Percentiles rank a stretch among this genome's conserved stretches.
Evolutionary conservation across 2,329 filamentous ascomycete species (phyloP).

Genomic region (Xylaria digitata): DNA sequence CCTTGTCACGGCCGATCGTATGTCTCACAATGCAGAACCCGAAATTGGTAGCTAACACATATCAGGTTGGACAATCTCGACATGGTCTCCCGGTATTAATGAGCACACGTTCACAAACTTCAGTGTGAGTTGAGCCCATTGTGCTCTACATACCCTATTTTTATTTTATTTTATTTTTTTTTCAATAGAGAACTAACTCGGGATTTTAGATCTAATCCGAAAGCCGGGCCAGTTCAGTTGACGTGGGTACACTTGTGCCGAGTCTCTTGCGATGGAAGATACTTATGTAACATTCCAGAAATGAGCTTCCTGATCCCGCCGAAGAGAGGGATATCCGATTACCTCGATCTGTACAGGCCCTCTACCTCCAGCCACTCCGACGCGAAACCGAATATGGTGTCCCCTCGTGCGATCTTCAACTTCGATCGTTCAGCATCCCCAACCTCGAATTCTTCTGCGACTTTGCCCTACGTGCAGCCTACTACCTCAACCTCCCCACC

Average conservation of each 20-base stretch:
- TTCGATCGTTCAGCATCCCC: conserved; percentile 89
- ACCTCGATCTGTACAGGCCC: conserved; percentile 83
- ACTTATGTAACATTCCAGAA: conserved; percentile 41
- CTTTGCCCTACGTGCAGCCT: conserved; percentile 93
- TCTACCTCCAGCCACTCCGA: conserved; percentile 86
- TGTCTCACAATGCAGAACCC: conserved; percentile 5
- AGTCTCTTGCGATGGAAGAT: conserved; percentile 9
- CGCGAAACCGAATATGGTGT: conserved; percentile 79
- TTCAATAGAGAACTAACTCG: conserved; percentile 25
- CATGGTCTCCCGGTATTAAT: conserved; percentile 42
- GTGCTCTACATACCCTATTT: neutral
- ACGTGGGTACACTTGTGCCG: conserved; percentile 38
- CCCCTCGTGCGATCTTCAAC: conserved; percentile 88
- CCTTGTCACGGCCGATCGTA: conserved; percentile 47
- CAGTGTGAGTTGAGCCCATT: conserved; percentile 41
- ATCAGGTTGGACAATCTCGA: conserved; percentile 45
- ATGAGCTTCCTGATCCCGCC: conserved; percentile 44
- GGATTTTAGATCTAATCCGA: conserved; percentile 32
- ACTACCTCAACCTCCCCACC: conserved; percentile 89
- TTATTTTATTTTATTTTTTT: too few species aligned
- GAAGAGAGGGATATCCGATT: conserved; percentile 61
- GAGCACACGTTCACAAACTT: conserved; percentile 44
- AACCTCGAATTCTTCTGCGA: conserved; percentile 95
- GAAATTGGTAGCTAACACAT: conserved; percentile 36
- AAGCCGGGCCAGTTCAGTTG: conserved; percentile 34